Evolutionary conservation across 1,284 basidiomycete species (phyloP).

Genomic region (Cryptococcus maquisensis): DNA sequence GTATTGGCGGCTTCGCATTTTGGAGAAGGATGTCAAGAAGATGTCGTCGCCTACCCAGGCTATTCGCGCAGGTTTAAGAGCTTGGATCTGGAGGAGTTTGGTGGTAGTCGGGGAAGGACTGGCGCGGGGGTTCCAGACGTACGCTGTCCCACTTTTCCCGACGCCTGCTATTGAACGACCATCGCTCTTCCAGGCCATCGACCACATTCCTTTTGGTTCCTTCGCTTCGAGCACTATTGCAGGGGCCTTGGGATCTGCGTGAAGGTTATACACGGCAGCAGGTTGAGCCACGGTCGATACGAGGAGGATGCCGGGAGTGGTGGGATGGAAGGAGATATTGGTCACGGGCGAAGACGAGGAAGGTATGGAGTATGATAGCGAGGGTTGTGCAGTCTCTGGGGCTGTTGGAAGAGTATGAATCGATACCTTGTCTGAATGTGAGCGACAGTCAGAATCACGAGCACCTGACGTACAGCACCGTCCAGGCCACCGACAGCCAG

Average conservation of each 20-base stretch:
- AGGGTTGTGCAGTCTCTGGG: not conserved
- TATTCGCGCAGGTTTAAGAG: slow-evolving; percentile 42
- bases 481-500: slow-evolving; percentile 32
- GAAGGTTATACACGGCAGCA: slow-evolving; percentile 42
- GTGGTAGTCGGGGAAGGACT: slow-evolving; percentile 15
- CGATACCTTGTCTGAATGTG: slow-evolving; percentile 8
- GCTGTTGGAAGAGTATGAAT: slow-evolving; percentile 14
- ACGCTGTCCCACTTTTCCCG: slow-evolving; percentile 40
- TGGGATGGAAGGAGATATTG: slow-evolving; percentile 46
- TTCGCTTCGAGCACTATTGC: slow-evolving; percentile 19
- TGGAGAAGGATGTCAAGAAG: slow-evolving; percentile 48
- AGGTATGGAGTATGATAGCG: slow-evolving; percentile 11
- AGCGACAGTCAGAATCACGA: not conserved
- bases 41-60: slow-evolving; percentile 39
- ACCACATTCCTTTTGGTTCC: slow-evolving; percentile 41
- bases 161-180: slow-evolving; percentile 40
- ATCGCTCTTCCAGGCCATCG: slow-evolving; percentile 42
- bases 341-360: slow-evolving; percentile 29
- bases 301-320: slow-evolving; percentile 42
- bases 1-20: slow-evolving; percentile 34
- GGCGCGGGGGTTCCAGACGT: slow-evolving; percentile 43
- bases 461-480: slow-evolving; percentile 25
- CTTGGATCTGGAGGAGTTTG: slow-evolving; percentile 31
- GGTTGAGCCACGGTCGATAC: slow-evolving; percentile 21
- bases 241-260: slow-evolving; percentile 12